Conservation (phyloP, 2,329 filamentous ascomycete species). For the Elsinoe batatas region DNA sequence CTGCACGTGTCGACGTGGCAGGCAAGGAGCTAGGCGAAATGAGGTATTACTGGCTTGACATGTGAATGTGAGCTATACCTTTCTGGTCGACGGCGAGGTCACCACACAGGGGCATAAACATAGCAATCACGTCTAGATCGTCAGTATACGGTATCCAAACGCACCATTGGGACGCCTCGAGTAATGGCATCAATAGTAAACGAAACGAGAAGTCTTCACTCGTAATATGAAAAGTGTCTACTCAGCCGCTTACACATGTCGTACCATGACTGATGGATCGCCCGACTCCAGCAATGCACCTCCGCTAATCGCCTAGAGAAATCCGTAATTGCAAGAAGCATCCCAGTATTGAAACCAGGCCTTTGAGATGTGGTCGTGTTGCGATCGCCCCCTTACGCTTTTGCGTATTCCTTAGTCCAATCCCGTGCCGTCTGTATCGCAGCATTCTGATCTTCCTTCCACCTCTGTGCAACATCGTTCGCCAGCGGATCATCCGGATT, state of each 20-base stretch:
- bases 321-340: neutral
- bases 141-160: no score
- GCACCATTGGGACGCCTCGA: no score
- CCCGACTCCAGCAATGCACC: constrained; percentile 14
- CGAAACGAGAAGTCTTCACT: neutral
- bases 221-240: neutral
- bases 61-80: neutral
- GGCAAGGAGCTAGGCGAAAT: neutral
- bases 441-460: constrained; percentile 91
- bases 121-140: no score
- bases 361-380: neutral
- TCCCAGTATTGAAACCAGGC: no score
- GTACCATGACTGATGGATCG: neutral
- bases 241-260: neutral
- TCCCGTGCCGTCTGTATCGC: constrained; percentile 87
- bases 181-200: neutral
- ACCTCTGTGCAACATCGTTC: constrained; percentile 92
- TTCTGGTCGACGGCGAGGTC: neutral
- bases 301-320: constrained; percentile 11
- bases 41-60: constrained; percentile 1
- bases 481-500: constrained; percentile 98
- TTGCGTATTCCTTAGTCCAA: constrained; percentile 80
- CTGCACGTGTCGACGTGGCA: neutral
- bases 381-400: constrained; percentile 28
- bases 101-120: no score